A percentile compares a stretch with the other conserved stretches of the same genome.
Evolutionary conservation across 768 basidiomycete genomes (phyloP).

Genomic region (Candolleomyces eurysporus): DNA sequence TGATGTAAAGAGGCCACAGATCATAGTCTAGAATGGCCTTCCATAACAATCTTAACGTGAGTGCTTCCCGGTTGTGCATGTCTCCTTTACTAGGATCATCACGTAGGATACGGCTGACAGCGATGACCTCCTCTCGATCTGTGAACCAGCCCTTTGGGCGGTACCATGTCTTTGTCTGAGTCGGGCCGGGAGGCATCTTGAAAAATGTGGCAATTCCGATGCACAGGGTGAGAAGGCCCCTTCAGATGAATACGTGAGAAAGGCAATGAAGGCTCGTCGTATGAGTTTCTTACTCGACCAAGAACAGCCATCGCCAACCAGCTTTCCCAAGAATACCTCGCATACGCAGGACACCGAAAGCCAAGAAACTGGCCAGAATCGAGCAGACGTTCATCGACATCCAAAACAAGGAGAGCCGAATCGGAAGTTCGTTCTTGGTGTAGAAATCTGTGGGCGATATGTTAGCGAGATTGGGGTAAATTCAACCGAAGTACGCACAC

Average conservation of each 20-base stretch:
- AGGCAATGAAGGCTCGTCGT: too few species aligned
- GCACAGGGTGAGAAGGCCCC: slow-evolving; percentile 41
- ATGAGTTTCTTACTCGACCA: slow-evolving; percentile 9
- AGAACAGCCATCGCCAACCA: slow-evolving; percentile 8
- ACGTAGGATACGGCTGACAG: slow-evolving; percentile 56
- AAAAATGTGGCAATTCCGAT: slow-evolving; percentile 57
- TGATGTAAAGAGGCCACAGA: slow-evolving; percentile 64
- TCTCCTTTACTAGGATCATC: slow-evolving; percentile 66
- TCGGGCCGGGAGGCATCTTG: slow-evolving; percentile 59
- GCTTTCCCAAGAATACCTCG: background rate
- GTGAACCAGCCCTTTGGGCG: slow-evolving; percentile 64
- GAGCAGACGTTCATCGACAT: slow-evolving; percentile 43
- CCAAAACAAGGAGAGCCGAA: slow-evolving; percentile 58
- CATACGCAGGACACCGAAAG: slow-evolving; percentile 51
- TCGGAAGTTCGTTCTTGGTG: slow-evolving; percentile 55
- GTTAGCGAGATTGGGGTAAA: background rate
- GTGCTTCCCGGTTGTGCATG: slow-evolving; percentile 70
- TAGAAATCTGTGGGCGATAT: slow-evolving; percentile 45
- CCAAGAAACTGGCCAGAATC: slow-evolving; percentile 53
- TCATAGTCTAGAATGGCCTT: slow-evolving; percentile 58
- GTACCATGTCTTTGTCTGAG: slow-evolving; percentile 57
- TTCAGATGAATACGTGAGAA: slow-evolving; percentile 13
- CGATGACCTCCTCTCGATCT: slow-evolving; percentile 58
- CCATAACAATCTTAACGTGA: slow-evolving; percentile 50
- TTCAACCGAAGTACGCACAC: slow-evolving; percentile 32